Base-by-base conservation (phyloP, 768 basidiomycete genomes). In the Mycena filopes region DNA sequence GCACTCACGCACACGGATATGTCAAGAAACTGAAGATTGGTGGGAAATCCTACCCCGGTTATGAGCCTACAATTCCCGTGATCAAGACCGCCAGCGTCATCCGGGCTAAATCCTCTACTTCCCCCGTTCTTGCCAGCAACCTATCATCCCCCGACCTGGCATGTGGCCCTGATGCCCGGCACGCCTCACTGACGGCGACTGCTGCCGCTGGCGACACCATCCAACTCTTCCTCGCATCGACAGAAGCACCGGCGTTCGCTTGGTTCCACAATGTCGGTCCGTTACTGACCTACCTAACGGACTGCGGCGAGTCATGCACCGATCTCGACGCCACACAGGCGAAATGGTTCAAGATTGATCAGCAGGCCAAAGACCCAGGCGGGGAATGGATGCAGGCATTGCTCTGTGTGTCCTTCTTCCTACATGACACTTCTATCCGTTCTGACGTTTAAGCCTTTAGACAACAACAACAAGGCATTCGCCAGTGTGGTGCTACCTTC, bases 271-370 rank as follows among this genome's bases (percentile, higher is more conserved):
- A 85, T 42, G 80, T 71, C 13, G 86, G 85, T 10, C 85, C 85
- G 11, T 69, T 85, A 71, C 76, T 87, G 75, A 85, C 83, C 28
- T 87, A 87, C 67, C 80, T 87, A 82, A 75, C 84, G 0, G 61
- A 75, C 29, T 87, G 87, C 71, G 76, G 76, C 4, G 73, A 72
- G 23, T 79, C 81, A 7, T 86, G 86, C 72, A 79, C 80, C 51
- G 72, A 79, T 57, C 84, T 81, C 72, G 67, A 84, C 64, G 56
- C 83, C 5, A 74, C 78, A 41, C 61, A 76, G 23, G 82, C 83
- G 16, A 71, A 82, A 66, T 86, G 82, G 82, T 84, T 87, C 77
- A 86, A 87, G 80, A 80, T 83, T 63, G 75, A 73, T 33, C 74
- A 82, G 63, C 75, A 73, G 2, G 80, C 80, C 58, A 77, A 79